Base-by-base conservation (phyloP, 176 grass and related monocot species). In the Rhynchospora breviuscula region DNA sequence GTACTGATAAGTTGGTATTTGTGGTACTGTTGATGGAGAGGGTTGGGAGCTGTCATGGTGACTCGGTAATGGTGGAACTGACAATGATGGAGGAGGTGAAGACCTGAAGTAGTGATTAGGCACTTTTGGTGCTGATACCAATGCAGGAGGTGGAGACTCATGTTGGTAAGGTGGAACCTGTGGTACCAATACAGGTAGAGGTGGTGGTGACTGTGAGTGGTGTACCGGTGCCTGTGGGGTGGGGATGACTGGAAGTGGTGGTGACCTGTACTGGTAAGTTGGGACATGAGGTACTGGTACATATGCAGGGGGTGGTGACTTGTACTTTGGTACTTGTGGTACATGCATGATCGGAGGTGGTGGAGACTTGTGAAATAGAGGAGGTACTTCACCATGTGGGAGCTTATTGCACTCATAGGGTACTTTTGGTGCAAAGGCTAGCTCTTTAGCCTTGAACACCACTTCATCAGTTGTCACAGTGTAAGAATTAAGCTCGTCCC, bases 361-460 rank as follows among this genome's bases (percentile, higher is more conserved):
- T 3, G 80, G 86, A 47, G 56, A 88, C 73, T 63, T 88, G 80
- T 90, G 61, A 59, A 51, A 85, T 26, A 52, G 74, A 0, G 88
- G 85, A 65, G 86, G 84, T 5, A 75, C 71, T 10, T 90, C 51
- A 83, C 87, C 66, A 51, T 88, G 78, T 77, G 88, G 88, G 62
- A 67, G 85, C 83, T 90, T 82, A 0, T 79, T 85, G 77, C 90
- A 91, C 56, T 63, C 84, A 51, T 60, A 71, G 54, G 66, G 46
- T 45, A 88, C 88, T 80, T 87, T 84, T n/a, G 93, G 91, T 78
- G 90, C 90, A 81, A 89, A 92, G 53, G 90, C 90, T 75, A 90
- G 22, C 49, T 80, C 78, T 79, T 92, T 87, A 33, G 93, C 90
- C 85, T 92, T 76, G 59, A 94, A 81, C 51, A 94, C 90, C 86